Base-by-base conservation (phyloP, 2,329 filamentous ascomycete species). In the Fusarium algeriense region DNA sequence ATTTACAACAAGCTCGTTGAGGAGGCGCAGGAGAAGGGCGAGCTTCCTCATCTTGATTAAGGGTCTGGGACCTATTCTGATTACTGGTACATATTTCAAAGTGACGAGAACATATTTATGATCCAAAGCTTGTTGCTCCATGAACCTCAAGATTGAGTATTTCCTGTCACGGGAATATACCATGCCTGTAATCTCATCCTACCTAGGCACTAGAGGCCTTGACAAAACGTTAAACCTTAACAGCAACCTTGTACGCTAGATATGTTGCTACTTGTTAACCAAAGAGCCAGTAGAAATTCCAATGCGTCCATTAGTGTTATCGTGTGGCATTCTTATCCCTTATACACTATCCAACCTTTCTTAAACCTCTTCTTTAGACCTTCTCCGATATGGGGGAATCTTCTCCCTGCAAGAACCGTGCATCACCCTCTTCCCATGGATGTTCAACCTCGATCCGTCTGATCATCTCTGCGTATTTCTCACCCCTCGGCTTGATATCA, bases 1-100 rank as follows among this genome's bases (percentile, higher is more conserved):
- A 69, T 78, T 26, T 83, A 82, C 60, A 71, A 82, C 38, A 54
- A 76, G 58, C 74, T 79, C n/a, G 78, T 82, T 5, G 70, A 74
- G 30, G 79, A 82, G 48, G 80, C 81, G 4, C 79, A 81, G 64
- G 72, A 72, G 4, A 77, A 76, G 64, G 80, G 81, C 4, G 74
- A 80, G 5, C 60, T 81, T 17, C 75, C 75, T 15, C 48, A 62
- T 3, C 40, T 76, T 17, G 67, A 67, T 14, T 60, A 59, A 35
- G 7, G 11, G 4, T 4, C 3, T 5, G 1, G 13, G 4, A 12
- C 2, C 1, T 17, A 12, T 12, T 14, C 1, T 44, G 13, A 12
- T 37, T 37, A 38, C 14, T 1, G 3, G 38, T 55, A 55, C 17
- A 55, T 55, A 60, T 3, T 44, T 55, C 23, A 19, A 32, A 20